Conservation (phyloP, 306 rosid species). For the Cicer judaicum region DNA sequence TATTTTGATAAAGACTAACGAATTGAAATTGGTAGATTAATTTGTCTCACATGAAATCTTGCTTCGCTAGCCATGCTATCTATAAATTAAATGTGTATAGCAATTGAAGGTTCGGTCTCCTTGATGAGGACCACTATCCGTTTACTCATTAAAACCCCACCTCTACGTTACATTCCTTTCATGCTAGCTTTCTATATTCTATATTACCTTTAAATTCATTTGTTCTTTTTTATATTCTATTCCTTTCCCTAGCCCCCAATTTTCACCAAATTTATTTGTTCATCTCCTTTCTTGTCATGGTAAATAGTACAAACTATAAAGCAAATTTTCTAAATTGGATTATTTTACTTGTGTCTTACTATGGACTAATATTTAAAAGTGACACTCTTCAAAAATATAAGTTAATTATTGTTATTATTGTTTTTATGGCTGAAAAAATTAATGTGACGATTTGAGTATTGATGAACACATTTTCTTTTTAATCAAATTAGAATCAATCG, state of each 20-base stretch:
- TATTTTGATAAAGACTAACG: not conserved
- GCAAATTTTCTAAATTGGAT: too few species aligned
- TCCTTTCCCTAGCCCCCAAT: not conserved
- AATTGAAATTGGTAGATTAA: not conserved
- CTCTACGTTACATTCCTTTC: conserved; percentile 54
- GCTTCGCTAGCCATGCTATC: conserved; percentile 55
- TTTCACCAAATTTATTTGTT: not conserved
- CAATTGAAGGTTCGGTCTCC: conserved; percentile 34
- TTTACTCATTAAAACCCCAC: conserved; percentile 27
- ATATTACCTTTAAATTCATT: conserved; percentile 3
- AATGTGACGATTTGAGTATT: too few species aligned
- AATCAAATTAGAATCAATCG: too few species aligned
- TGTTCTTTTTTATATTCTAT: not conserved
- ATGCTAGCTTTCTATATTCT: conserved; percentile 45
- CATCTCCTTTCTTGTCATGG: conserved; percentile 21
- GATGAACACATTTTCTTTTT: too few species aligned
- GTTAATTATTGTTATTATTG: too few species aligned
- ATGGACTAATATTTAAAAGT: too few species aligned
- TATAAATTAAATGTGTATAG: not conserved
- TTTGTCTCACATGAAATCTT: conserved; percentile 39
- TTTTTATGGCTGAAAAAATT: too few species aligned
- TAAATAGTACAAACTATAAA: not conserved
- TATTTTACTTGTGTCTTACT: too few species aligned
- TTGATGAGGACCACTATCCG: conserved; percentile 57
- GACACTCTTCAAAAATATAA: too few species aligned